phyloP scores from a whole-genome alignment of 2,329 filamentous ascomycete species.

The Samsoniella hepiali region DNA sequence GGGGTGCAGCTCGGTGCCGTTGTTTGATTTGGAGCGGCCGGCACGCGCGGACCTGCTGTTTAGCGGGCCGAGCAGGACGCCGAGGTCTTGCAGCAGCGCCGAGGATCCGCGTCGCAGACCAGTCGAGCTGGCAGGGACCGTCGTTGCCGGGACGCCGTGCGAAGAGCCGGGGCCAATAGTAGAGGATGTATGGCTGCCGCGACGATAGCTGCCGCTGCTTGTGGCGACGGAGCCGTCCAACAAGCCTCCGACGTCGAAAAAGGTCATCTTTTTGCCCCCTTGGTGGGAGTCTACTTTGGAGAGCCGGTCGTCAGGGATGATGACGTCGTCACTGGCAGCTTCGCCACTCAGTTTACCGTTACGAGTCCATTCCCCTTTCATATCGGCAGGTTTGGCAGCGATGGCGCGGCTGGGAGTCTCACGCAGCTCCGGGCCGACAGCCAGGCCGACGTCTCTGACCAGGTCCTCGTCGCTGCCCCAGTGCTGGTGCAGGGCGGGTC shows the following conservation, averaged over 20 bases:
- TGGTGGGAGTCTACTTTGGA: conserved; percentile 26
- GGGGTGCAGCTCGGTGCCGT: conserved; percentile 44
- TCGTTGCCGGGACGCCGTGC: conserved; percentile 38
- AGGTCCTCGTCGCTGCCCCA: conserved; percentile 93
- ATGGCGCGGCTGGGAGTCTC: conserved; percentile 26
- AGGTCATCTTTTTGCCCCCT: conserved; percentile 55
- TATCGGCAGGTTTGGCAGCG: conserved; percentile 30
- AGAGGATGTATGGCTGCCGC: conserved; percentile 42
- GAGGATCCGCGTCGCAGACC: conserved; percentile 54
- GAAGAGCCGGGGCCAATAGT: conserved; percentile 38
- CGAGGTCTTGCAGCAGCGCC: conserved; percentile 56
- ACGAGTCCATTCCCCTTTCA: conserved; percentile 49
- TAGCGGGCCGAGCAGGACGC: conserved; percentile 48
- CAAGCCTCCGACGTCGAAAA: conserved; percentile 81
- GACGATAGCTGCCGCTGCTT: conserved; percentile 33
- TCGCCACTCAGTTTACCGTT: conserved; percentile 36
- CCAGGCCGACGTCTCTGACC: conserved; percentile 73
- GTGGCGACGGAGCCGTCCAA: conserved; percentile 48
- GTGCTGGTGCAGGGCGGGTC: conserved; percentile 57
- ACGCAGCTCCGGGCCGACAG: conserved; percentile 54
- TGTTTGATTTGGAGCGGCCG: conserved; percentile 30
- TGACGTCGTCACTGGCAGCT: conserved; percentile 44
- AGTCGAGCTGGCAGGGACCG: conserved; percentile 41
- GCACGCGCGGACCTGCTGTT: conserved; percentile 30
- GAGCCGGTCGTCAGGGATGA: conserved; percentile 37